Evolutionary conservation across 208 protist species (phyloP).

Genomic region (Naegleria fowleri): DNA sequence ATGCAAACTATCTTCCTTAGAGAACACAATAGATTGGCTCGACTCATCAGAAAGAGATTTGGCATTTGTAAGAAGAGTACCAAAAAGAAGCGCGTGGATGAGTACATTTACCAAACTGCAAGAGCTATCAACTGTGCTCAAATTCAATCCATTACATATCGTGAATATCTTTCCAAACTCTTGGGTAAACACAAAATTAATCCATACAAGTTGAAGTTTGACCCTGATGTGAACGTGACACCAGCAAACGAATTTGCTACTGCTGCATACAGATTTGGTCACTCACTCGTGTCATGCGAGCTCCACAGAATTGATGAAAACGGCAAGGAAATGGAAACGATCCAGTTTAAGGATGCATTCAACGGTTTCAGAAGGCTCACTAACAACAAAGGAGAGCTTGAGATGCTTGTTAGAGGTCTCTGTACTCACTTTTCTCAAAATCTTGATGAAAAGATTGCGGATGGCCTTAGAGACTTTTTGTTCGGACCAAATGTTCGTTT

Average conservation of each 20-base stretch:
- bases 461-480: constrained; percentile 9
- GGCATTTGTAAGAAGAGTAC: not conserved
- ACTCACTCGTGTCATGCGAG: not conserved
- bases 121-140: not conserved
- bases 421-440: not conserved
- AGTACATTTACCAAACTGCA: not conserved
- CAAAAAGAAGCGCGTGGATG: not conserved
- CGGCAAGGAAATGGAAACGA: not conserved
- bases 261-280: not conserved
- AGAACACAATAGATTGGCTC: constrained; percentile 9
- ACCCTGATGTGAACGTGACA: not conserved
- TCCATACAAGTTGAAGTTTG: not conserved
- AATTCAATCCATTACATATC: not conserved
- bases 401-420: not conserved
- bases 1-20: not conserved
- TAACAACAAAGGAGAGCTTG: not conserved
- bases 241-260: not conserved
- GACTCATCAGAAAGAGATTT: not conserved
- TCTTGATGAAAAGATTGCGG: not conserved
- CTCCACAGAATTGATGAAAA: not conserved
- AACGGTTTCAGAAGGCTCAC: not conserved
- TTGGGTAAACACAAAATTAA: not conserved
- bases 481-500: not conserved
- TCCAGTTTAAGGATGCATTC: not conserved
- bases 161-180: not conserved